These are phyloP conservation scores for Echites panduratus DNA, from an alignment of 257 asterid genomes.

Conservation along the genomic window DNA sequence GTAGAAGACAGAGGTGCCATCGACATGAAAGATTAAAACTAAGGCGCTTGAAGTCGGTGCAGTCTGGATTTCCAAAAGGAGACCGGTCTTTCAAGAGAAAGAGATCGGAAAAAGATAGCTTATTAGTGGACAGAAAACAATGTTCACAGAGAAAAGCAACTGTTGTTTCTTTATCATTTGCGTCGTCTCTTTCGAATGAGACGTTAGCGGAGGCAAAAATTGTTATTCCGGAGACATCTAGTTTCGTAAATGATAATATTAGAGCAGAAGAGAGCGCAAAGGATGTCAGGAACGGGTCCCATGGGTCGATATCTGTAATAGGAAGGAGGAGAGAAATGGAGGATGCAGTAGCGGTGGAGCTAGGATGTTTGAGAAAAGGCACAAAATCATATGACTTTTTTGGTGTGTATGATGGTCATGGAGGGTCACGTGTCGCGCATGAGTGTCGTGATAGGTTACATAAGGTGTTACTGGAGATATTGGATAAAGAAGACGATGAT, in stretches of 20 bases:
- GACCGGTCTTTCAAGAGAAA: not conserved
- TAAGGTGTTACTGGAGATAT: constrained; percentile 23
- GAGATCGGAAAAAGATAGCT: not conserved
- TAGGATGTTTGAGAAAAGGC: constrained; percentile 34
- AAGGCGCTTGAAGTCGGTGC: not conserved
- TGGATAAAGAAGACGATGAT: constrained; percentile 11
- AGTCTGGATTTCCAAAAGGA: not conserved
- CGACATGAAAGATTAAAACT: not conserved
- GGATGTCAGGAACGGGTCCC: too few relatives aligned
- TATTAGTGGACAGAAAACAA: not conserved
- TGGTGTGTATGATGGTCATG: constrained; percentile 80
- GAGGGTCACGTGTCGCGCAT: constrained; percentile 61
- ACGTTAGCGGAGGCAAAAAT: not conserved
- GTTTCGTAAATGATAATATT: too few relatives aligned
- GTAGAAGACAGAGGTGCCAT: not conserved
- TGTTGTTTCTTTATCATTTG: not conserved
- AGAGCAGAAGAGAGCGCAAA: too few relatives aligned
- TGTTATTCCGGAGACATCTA: too few relatives aligned
- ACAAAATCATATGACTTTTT: constrained; percentile 36
- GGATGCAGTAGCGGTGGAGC: constrained; percentile 54
- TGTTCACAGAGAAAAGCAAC: not conserved
- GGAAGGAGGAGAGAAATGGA: constrained; percentile 77
- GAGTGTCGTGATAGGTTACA: constrained; percentile 55
- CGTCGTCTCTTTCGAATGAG: not conserved
- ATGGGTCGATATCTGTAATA: constrained; percentile 42